Percentiles rank a stretch among this genome's conserved stretches.
phyloP scores from a whole-genome alignment of 2,329 filamentous ascomycete genomes.

The Aspergillus sp. region DNA sequence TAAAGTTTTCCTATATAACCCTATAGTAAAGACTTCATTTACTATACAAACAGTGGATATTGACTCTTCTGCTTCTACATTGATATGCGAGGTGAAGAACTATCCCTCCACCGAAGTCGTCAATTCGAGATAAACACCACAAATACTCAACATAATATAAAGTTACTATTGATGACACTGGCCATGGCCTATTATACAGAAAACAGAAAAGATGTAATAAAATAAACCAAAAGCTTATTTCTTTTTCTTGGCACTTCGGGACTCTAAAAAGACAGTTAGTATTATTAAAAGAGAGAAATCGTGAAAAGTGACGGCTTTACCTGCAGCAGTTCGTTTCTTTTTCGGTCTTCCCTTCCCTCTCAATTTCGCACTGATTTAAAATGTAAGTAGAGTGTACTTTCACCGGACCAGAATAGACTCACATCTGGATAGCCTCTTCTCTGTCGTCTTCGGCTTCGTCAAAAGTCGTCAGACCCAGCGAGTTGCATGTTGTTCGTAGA shows the following conservation, averaged over 20 bases:
- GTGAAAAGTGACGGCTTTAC: slow-evolving; percentile 24
- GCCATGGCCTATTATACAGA: not conserved
- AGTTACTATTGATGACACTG: no score
- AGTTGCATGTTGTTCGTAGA: slow-evolving; percentile 67
- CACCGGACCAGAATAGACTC: slow-evolving; percentile 38
- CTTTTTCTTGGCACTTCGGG: slow-evolving; percentile 29
- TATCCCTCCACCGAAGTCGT: no score
- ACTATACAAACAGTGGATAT: no score
- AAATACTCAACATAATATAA: no score
- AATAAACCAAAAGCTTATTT: slow-evolving; percentile 15
- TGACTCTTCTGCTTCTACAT: no score
- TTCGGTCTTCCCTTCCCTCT: slow-evolving; percentile 86
- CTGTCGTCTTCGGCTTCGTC: slow-evolving; percentile 78
- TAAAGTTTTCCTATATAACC: no score
- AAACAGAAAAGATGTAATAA: not conserved
- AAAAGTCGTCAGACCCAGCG: slow-evolving; percentile 64
- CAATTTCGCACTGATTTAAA: slow-evolving; percentile 60
- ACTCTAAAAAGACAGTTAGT: slow-evolving; percentile 18
- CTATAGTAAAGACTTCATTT: no score
- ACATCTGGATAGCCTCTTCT: slow-evolving; percentile 63
- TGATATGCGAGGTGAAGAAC: no score
- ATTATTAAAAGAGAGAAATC: not conserved
- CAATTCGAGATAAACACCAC: no score
- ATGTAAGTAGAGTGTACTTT: not conserved
- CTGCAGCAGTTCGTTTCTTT: slow-evolving; percentile 70